Evolutionary conservation across 78 protist species (phyloP).

Genomic region (Andalucia godoyi): DNA sequence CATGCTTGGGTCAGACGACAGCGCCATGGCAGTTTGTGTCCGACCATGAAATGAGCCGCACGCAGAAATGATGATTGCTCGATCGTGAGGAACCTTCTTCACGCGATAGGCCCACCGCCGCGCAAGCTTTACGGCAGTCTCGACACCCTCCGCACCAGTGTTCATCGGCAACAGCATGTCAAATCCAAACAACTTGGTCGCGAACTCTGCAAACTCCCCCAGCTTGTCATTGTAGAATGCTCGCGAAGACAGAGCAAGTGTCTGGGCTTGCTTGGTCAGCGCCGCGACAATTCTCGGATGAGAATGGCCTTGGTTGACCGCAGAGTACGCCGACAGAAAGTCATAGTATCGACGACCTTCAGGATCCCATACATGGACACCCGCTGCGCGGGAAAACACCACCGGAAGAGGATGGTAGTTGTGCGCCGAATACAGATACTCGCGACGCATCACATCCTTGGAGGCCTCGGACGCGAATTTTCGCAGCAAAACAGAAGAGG

Average conservation of each 20-base stretch:
- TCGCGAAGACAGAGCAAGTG: constrained; percentile 79
- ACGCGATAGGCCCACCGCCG: constrained; percentile 82
- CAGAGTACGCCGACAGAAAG: constrained; percentile 87
- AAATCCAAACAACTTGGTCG: constrained; percentile 64
- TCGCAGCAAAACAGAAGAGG: too few species aligned
- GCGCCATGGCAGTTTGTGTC: constrained; percentile 67
- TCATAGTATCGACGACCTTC: constrained; percentile 89
- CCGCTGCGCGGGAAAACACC: constrained; percentile 71
- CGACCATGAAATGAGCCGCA: constrained; percentile 91
- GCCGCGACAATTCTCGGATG: constrained; percentile 82
- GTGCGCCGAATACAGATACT: too few species aligned
- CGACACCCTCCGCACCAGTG: constrained; percentile 94
- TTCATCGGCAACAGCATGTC: constrained; percentile 92
- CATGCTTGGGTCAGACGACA: constrained; percentile 73
- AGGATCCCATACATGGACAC: constrained; percentile 85
- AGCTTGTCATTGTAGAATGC: constrained; percentile 87
- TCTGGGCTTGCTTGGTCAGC: constrained; percentile 57
- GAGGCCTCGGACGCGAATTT: too few species aligned
- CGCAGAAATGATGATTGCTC: constrained; percentile 67
- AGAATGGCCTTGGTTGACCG: constrained; percentile 90
- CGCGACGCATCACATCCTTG: too few species aligned
- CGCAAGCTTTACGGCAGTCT: constrained; percentile 89
- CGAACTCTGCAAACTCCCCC: constrained; percentile 42
- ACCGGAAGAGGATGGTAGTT: constrained; percentile 94
- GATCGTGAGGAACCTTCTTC: constrained; percentile 63